Evolutionary conservation across 768 basidiomycete species (phyloP), one percentile per base, ranked within the genome.

Genomic region (Tremella mesenterica): DNA sequence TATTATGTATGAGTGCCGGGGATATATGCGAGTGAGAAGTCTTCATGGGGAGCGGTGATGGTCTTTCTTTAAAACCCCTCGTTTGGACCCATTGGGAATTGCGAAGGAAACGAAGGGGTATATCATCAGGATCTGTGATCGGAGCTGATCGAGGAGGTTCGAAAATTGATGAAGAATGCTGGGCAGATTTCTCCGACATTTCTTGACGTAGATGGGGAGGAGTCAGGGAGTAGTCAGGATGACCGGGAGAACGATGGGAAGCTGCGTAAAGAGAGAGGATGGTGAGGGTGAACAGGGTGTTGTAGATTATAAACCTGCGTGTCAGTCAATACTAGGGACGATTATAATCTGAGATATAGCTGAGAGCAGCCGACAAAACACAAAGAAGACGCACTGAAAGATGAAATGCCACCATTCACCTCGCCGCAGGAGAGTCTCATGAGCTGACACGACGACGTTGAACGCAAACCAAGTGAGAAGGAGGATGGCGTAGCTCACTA

Each of bases 401-500:
- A 60, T 10, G 47, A 70, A 70, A 18, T 56, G 57, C 27, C 49
- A 30, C 6, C 44, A 34, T 18, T 56, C 57, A 31, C 58, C 51
- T 23, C 59, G 55, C 16, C 52, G 53, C 2, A 59, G 29, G 43
- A 67, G 43, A 3, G 59, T 52, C 33, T 67, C 63, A 13, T 59
- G 53, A 2, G 61, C 31, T 10, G 59, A 33, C 10, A 70, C 52
- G 41, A 63, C 52, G 18, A 60, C 30, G n/a, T 48, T 48, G 56
- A 70, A 70, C 2, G 53, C 44, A 5, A 60, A 13, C 63, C 64
- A 70, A 21, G 65, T 57, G 2, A 44, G 23, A 7, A 52, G 18
- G 3, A 70, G 50, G 18, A 70, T 57, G 13, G 30, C 36, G 43
- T 60, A 65, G 16, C 58, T 60, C 28, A 63, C 66, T 68, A 21